These are phyloP conservation scores for Phialophora macrospora DNA, from an alignment of 2,329 filamentous ascomycete genomes.

Conservation along the genomic window DNA sequence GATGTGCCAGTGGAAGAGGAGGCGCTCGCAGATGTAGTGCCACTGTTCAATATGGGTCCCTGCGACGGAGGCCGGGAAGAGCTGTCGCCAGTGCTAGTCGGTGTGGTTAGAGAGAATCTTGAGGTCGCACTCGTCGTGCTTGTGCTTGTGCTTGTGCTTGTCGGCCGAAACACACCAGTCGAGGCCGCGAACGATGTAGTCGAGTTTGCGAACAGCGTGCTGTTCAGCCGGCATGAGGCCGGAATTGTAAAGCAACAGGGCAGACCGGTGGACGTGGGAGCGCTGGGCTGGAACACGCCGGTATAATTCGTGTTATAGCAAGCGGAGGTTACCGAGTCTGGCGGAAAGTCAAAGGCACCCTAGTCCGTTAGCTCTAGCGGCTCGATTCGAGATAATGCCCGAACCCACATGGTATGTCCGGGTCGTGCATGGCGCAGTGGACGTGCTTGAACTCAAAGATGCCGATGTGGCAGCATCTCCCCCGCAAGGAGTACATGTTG, in stretches of 20 bases:
- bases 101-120: constrained; percentile 17
- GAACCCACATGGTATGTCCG: constrained; percentile 28
- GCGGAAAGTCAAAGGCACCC: constrained; percentile 35
- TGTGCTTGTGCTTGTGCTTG: constrained; percentile 10
- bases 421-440: constrained; percentile 24
- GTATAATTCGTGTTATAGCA: constrained; percentile 35
- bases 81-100: constrained; percentile 15
- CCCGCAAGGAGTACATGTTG: constrained; percentile 35
- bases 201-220: constrained; percentile 14
- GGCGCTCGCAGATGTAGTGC: constrained; percentile 21
- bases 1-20: neutral
- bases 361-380: neutral
- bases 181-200: constrained; percentile 29
- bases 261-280: constrained; percentile 25
- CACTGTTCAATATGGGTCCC: constrained; percentile 15
- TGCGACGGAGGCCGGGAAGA: constrained; percentile 9
- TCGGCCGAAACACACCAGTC: constrained; percentile 34
- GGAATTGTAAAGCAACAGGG: constrained; percentile 36
- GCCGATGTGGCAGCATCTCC: constrained; percentile 15
- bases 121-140: constrained; percentile 16
- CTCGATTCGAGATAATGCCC: neutral
- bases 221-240: constrained; percentile 28
- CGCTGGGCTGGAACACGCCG: constrained; percentile 27
- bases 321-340: constrained; percentile 12
- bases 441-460: constrained; percentile 8